These are phyloP conservation scores for Lecanicillium sp. DNA, from an alignment of 2,329 filamentous ascomycete species.

Conservation along the genomic window DNA sequence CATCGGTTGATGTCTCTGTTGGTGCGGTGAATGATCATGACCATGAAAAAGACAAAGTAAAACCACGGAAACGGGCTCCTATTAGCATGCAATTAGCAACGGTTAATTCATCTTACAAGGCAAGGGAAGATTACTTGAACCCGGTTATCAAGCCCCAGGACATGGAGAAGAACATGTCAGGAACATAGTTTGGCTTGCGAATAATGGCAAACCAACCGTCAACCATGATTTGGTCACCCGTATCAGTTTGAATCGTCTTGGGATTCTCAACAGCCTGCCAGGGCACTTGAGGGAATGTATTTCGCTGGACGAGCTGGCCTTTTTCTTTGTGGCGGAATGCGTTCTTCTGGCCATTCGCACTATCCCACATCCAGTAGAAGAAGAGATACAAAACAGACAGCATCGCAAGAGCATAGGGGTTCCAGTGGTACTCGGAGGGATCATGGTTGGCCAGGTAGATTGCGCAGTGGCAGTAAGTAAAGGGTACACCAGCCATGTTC, in stretches of 20 bases:
- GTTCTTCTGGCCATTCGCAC: conserved; percentile 88
- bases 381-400: conserved; percentile 66
- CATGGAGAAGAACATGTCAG: conserved; percentile 39
- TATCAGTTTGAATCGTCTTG: conserved; percentile 62
- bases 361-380: conserved; percentile 88
- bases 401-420: conserved; percentile 53
- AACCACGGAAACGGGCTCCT: conserved; percentile 82
- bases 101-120: too few relatives aligned
- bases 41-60: conserved; percentile 72
- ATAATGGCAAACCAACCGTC: conserved; percentile 79
- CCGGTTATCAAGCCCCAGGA: conserved; percentile 43
- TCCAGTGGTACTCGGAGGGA: conserved; percentile 69
- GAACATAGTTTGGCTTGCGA: conserved; percentile 50
- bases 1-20: conserved; percentile 69
- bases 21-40: conserved; percentile 76
- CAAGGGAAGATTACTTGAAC: too few relatives aligned
- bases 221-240: conserved; percentile 63
- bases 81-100: neutral
- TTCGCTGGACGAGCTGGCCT: conserved; percentile 60
- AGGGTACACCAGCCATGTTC: conserved; percentile 85
- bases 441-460: conserved; percentile 81
- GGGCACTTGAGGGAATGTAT: conserved; percentile 81
- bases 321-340: conserved; percentile 75
- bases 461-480: conserved; percentile 89
- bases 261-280: conserved; percentile 80